Percentiles rank a stretch among this genome's conserved stretches.
Evolutionary conservation across 495 filamentous ascomycete genomes (phyloP).

Genomic region (Daldinia concentrica): DNA sequence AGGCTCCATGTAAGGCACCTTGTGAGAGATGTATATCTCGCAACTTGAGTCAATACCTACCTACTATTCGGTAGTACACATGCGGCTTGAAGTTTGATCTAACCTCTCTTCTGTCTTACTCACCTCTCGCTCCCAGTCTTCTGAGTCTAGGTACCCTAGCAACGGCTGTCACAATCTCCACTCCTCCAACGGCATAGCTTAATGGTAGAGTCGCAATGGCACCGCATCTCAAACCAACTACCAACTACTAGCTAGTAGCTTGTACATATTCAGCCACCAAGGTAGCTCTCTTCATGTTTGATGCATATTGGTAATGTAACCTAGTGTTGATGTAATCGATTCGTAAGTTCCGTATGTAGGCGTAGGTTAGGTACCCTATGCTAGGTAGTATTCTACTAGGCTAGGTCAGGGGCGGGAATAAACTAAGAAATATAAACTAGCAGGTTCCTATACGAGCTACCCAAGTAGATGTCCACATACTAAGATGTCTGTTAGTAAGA

Average conservation of each 20-base stretch:
- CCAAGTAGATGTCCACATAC: neutral
- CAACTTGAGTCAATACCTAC: too few species aligned
- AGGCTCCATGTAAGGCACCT: neutral
- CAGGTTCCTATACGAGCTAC: neutral
- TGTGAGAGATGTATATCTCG: slow-evolving; percentile 3
- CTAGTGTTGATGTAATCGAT: slow-evolving; percentile 6
- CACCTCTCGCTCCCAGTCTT: neutral
- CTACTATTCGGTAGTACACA: slow-evolving; percentile 10
- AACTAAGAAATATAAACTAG: neutral
- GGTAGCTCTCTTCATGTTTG: slow-evolving; percentile 15
- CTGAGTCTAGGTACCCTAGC: slow-evolving; percentile 1
- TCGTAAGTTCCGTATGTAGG: slow-evolving; percentile 12
- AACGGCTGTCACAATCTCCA: slow-evolving; percentile 22
- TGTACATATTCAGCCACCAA: slow-evolving; percentile 22
- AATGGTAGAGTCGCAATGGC: slow-evolving; percentile 25
- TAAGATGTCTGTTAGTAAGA: too few species aligned
- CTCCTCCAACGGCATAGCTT: slow-evolving; percentile 4
- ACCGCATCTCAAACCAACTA: slow-evolving; percentile 29
- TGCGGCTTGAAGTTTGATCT: slow-evolving; percentile 13
- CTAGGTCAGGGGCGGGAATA: neutral
- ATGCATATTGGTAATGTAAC: slow-evolving; percentile 29
- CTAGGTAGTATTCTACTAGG: neutral
- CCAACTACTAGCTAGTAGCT: slow-evolving; percentile 3
- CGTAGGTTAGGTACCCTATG: neutral
- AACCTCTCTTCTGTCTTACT: neutral